phyloP scores from a whole-genome alignment of 1,284 basidiomycete species.

The Heterobasidion irregulare region DNA sequence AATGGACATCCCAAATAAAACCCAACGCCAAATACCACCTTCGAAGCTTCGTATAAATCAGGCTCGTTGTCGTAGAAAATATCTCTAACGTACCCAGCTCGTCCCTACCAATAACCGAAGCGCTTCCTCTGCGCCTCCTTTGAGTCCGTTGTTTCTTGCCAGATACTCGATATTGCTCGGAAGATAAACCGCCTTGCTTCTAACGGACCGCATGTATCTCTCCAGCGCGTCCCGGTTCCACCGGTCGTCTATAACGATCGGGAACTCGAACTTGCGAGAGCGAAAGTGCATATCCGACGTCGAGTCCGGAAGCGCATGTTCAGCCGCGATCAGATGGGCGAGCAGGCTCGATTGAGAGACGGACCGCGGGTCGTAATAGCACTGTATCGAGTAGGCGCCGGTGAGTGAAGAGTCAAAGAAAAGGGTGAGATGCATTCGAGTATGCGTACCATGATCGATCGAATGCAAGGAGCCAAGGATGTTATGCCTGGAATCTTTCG shows the following conservation, averaged over 20 bases:
- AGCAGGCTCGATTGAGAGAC: conserved; percentile 35
- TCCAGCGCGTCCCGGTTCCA: conserved; percentile 48
- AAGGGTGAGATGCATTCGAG: neutral
- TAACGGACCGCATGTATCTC: conserved; percentile 45
- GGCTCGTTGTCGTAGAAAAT: neutral
- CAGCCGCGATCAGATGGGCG: conserved; percentile 26
- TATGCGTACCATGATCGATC: conserved; percentile 43
- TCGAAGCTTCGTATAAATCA: neutral
- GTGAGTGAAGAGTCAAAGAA: neutral
- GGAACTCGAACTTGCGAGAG: conserved; percentile 48
- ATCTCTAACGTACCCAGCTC: conserved; percentile 34
- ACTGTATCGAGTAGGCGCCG: conserved; percentile 19
- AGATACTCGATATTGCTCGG: conserved; percentile 65
- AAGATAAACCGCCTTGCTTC: conserved; percentile 56
- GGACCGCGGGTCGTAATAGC: conserved; percentile 38
- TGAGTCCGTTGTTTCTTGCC: conserved; percentile 55
- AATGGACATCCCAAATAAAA: conserved; percentile 59
- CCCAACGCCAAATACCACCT: conserved; percentile 55
- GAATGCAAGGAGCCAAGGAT: conserved; percentile 45
- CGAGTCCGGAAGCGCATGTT: conserved; percentile 29
- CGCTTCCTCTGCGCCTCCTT: conserved; percentile 31
- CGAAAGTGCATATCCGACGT: conserved; percentile 36
- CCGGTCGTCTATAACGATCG: conserved; percentile 55
- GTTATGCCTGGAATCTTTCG: conserved; percentile 28
- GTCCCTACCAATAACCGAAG: conserved; percentile 35